Base-by-base conservation (phyloP, 768 basidiomycete genomes). In the Lactarius evosmus region DNA sequence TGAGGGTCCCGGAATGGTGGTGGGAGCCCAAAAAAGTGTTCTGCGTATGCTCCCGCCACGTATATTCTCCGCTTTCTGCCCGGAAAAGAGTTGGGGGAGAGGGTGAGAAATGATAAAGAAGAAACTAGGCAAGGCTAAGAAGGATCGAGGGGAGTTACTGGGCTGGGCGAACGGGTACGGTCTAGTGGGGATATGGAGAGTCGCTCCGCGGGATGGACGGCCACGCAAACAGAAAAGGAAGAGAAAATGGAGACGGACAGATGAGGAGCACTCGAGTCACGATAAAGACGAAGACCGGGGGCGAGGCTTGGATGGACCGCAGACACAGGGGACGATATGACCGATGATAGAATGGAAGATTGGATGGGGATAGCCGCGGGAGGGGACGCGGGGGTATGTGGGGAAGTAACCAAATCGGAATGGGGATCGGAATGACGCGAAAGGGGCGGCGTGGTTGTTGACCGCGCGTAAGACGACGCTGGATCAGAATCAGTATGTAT, bases 341-440 rank as follows among this genome's bases (percentile, higher is more conserved):
- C 30, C 29, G 51, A 40, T 54, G 60, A 54, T 49, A 25, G 56
- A 52, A 52, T 32, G 3, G 51, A n/a, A 19, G 29, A 11, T 9
- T 33, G 61, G 12, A 46, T 54, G 63, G 63, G 54, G 38, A 65
- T 56, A 52, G 49, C 63, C 63, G 63, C 50, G 54, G n/a, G 53
- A 50, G 25, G 46, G 46, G 59, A 65, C 63, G 63, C 58, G 63
- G 63, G 61, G 59, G 58, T 58, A 27, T 53, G 63, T 65, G 63
- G 63, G 63, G 63, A 65, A 65, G 63, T 34, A 60, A 40, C 58
- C 63, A 54, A 65, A 60, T 56, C 55, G 58, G 54, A 56, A 60
- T 55, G 38, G 44, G 34, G 63, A 64, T 55, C 58, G 63, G 53
- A 61, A 60, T 65, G 63, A 60, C 63, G 57, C 57, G 58, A 25